A percentile compares a stretch with the other conserved stretches of the same genome.
phyloP scores from a whole-genome alignment of 495 filamentous ascomycete species.

The Neurospora hispaniola region DNA sequence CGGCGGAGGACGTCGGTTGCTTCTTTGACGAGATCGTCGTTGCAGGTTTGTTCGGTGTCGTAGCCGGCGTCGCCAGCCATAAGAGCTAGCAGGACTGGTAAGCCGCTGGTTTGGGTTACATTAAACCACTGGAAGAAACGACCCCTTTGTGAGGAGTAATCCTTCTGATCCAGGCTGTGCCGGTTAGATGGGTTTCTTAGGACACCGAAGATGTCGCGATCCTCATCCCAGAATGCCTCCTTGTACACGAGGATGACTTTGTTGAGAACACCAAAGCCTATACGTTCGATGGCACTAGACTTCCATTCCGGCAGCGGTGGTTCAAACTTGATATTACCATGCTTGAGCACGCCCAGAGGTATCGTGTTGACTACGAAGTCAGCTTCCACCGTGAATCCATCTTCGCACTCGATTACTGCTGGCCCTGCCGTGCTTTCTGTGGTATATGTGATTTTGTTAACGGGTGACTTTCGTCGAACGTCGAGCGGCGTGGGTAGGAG shows the following conservation, averaged over 20 bases:
- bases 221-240: slow-evolving; percentile 84
- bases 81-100: slow-evolving; percentile 78
- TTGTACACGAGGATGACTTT: slow-evolving; percentile 91
- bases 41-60: slow-evolving; percentile 64
- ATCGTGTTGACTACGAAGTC: slow-evolving; percentile 83
- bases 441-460: slow-evolving; percentile 59
- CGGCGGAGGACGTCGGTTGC: slow-evolving; percentile 61
- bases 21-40: slow-evolving; percentile 65
- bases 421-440: slow-evolving; percentile 22
- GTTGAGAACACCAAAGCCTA: slow-evolving; percentile 91
- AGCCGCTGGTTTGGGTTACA: slow-evolving; percentile 74
- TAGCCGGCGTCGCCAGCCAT: slow-evolving; percentile 96
- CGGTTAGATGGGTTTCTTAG: slow-evolving; percentile 54
- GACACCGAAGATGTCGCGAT: slow-evolving; percentile 87
- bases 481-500: slow-evolving; percentile 68
- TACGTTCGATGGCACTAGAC: slow-evolving; percentile 62
- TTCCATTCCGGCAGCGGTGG: slow-evolving; percentile 85
- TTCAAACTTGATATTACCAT: slow-evolving; percentile 60
- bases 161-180: slow-evolving; percentile 41
- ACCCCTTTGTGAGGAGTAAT: slow-evolving; percentile 49
- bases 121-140: slow-evolving; percentile 98
- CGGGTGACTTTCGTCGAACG: slow-evolving; percentile 58
- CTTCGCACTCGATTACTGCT: slow-evolving; percentile 61
- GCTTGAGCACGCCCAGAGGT: slow-evolving; percentile 83
- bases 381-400: slow-evolving; percentile 66